Evolutionary conservation across 2,329 filamentous ascomycete genomes (phyloP).

Genomic region (Bipolaris bicolor): DNA sequence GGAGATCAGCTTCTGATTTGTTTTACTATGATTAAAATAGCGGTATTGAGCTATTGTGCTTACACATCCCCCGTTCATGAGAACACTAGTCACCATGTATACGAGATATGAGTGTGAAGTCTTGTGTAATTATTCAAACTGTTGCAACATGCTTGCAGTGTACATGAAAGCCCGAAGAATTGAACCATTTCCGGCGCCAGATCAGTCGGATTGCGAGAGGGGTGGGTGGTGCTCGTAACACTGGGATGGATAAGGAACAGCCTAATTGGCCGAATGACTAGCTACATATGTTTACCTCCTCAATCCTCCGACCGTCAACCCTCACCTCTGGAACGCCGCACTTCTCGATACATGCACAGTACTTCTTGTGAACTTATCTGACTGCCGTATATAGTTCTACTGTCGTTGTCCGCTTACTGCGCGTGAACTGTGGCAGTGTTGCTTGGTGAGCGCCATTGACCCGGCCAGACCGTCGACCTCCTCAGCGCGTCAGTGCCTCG

Average conservation of each 20-base stretch:
- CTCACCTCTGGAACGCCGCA: conserved; percentile 25
- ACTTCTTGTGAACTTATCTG: conserved; percentile 28
- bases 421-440: conserved; percentile 46
- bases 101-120: background rate
- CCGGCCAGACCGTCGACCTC: conserved; percentile 32
- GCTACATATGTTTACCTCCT: conserved; percentile 46
- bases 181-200: background rate
- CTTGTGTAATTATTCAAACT: background rate
- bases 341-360: conserved; percentile 36
- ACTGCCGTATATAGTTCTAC: conserved; percentile 21
- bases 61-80: conserved; percentile 5
- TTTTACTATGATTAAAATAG: conserved; percentile 8
- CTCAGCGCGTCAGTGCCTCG: conserved; percentile 43
- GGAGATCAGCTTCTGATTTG: background rate
- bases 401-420: conserved; percentile 26
- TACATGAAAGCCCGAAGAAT: background rate
- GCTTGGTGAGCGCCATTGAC: conserved; percentile 29
- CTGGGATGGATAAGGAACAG: conserved; percentile 39
- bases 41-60: conserved; percentile 8
- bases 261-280: conserved; percentile 48
- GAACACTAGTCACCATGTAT: background rate
- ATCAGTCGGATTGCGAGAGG: conserved; percentile 36
- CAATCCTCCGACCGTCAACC: conserved; percentile 36
- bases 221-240: conserved; percentile 44
- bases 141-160: background rate